Evolutionary conservation across 768 basidiomycete genomes (phyloP), one percentile per base, ranked within the genome.

Genomic region (Kwoniella heveanensis): DNA sequence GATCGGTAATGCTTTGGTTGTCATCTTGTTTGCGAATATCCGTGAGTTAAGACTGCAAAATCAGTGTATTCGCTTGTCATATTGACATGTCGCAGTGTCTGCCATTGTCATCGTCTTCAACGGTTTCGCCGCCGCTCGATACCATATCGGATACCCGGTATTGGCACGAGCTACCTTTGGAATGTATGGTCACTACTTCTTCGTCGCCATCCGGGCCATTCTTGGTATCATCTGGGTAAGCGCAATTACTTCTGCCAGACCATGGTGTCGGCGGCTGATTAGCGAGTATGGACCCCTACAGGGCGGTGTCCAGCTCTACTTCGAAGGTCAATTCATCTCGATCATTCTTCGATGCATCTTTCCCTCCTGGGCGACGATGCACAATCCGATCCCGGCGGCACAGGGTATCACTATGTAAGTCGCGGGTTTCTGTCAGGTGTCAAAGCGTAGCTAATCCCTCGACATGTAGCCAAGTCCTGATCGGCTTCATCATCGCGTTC

Each of bases 111-210:
- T 70, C 51, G 65, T 65, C 37, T 53, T 60, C 56, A 70, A 70
- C 51, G 60, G 61, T 37, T 37, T 66, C 21, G 62, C 64, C 19
- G 68, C 68, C 17, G 52, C 65, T 22, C 39, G 54, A 47, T 70
- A 70, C 49, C 65, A 70, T 36, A 59, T 70, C 44, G 68, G 68
- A 15, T 70, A 70, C 36, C 68, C 68, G 21, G 68, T 70, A 1
- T 32, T 65, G 26, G 65, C 65, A 21, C 52, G 68, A 39, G 65
- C 62, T 2, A 59, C 61, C 22, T 70, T 70, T 44, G 68, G 68
- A 29, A 70, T 67, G 65, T 70, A 66, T 32, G 68, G 68, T 36
- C 68, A 70, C 46, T 70, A 70, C 57, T 70, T 66, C 46, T 65
- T 65, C 32, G 68, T 70, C 1, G 21, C 60, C 30, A 65, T 65